Evolutionary conservation across 331 rosid genomes (phyloP).

Genomic region (Phaseolus coccineus): DNA sequence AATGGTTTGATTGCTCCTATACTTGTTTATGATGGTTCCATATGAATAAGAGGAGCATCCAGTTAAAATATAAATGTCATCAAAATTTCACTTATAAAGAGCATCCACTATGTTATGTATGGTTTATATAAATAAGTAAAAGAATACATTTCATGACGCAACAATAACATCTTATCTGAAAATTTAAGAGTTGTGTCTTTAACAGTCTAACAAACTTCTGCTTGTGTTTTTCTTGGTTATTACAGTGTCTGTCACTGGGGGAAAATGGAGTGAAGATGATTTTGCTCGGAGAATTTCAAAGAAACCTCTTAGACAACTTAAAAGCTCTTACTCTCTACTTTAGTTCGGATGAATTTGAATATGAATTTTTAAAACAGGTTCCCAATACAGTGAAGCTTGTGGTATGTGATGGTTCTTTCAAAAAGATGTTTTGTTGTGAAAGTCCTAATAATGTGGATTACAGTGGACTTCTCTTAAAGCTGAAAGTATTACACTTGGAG

Average conservation of each 20-base stretch:
- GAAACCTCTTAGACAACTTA: not conserved
- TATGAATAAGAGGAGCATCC: too few species aligned
- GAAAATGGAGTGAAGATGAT: not conserved
- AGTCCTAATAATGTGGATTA: not conserved
- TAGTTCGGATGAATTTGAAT: not conserved
- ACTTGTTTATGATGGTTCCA: too few species aligned
- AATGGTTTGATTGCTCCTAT: too few species aligned
- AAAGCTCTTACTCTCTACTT: not conserved
- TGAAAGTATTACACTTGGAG: not conserved
- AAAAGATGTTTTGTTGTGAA: not conserved
- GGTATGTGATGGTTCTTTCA: not conserved
- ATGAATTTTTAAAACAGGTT: not conserved
- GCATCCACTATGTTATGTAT: too few species aligned
- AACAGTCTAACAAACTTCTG: not conserved
- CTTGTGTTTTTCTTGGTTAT: not conserved
- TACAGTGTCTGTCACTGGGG: not conserved
- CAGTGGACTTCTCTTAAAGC: too few species aligned
- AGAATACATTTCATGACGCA: too few species aligned
- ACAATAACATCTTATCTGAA: too few species aligned
- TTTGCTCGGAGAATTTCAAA: not conserved
- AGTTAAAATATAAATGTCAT: too few species aligned
- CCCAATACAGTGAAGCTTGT: not conserved
- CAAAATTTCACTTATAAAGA: too few species aligned
- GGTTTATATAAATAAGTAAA: too few species aligned
- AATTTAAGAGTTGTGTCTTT: not conserved